Conservation (phyloP, 495 filamentous ascomycete genomes). For the Xanthoparmelia taractica region DNA sequence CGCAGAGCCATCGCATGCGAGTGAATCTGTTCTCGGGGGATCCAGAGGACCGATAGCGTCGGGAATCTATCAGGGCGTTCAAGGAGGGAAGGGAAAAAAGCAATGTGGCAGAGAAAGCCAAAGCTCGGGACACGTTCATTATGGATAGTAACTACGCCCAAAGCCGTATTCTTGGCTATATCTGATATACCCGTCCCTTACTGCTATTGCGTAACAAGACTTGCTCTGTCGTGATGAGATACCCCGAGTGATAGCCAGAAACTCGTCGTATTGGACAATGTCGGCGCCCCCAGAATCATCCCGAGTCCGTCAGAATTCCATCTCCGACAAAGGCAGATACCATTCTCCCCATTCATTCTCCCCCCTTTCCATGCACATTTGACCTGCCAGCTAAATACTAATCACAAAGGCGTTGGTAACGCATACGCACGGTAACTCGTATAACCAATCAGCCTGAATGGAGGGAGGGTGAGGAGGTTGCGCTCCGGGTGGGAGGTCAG, state of each 20-base stretch:
- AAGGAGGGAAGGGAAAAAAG: background rate
- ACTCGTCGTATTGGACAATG: too few relatives aligned
- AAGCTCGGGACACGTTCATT: constrained; percentile 15
- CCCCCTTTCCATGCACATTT: too few relatives aligned
- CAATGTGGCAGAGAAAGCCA: constrained; percentile 3
- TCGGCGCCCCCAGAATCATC: too few relatives aligned
- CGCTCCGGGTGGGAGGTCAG: too few relatives aligned
- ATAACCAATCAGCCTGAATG: too few relatives aligned
- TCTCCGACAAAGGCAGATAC: too few relatives aligned
- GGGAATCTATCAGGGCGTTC: constrained; percentile 5
- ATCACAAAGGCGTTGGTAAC: too few relatives aligned
- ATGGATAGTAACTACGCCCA: constrained; percentile 11
- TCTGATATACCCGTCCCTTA: background rate
- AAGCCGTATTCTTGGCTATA: constrained; percentile 15
- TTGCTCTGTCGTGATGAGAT: background rate
- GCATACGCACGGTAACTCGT: too few relatives aligned
- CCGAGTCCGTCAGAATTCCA: too few relatives aligned
- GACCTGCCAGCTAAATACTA: too few relatives aligned
- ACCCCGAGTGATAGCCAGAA: background rate
- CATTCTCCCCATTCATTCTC: too few relatives aligned
- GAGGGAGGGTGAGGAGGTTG: too few relatives aligned
- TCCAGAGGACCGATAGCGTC: constrained; percentile 44
- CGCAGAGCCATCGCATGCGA: constrained; percentile 63
- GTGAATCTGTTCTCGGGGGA: constrained; percentile 57
- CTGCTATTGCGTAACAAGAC: background rate